These are phyloP conservation scores for Solanum raphanifolium DNA, from an alignment of 257 asterid genomes.

Conservation along the genomic window DNA sequence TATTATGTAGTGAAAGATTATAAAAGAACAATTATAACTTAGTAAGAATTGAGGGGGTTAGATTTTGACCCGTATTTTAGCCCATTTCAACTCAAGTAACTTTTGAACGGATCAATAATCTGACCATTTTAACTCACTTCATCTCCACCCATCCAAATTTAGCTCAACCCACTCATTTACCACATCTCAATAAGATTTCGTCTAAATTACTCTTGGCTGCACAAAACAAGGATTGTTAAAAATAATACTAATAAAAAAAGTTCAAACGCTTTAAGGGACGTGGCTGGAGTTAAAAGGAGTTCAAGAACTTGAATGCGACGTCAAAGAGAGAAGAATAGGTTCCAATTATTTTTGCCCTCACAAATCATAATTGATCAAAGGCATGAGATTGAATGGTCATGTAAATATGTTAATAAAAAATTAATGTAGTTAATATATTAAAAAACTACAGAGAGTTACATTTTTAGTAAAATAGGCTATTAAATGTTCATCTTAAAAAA, in stretches of 20 bases:
- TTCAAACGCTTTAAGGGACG: neutral
- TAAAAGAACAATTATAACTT: too few species aligned
- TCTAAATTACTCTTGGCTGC: neutral
- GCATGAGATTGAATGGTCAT: neutral
- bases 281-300: too few species aligned
- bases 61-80: too few species aligned
- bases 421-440: neutral
- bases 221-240: neutral
- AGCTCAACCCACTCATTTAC: too few species aligned
- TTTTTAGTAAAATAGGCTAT: neutral
- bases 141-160: too few species aligned
- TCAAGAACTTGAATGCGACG: neutral
- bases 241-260: neutral
- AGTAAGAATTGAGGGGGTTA: neutral
- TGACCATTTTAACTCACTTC: too few species aligned
- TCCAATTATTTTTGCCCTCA: neutral
- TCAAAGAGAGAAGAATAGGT: neutral
- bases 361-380: too few species aligned
- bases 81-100: neutral
- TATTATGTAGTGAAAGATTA: too few species aligned
- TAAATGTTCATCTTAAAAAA: neutral
- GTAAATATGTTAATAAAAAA: neutral
- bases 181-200: neutral
- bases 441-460: neutral
- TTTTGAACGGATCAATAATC: too few species aligned